Evolutionary conservation across 2,329 filamentous ascomycete species (phyloP).

Genomic region (Emergomyces pasteurianus): DNA sequence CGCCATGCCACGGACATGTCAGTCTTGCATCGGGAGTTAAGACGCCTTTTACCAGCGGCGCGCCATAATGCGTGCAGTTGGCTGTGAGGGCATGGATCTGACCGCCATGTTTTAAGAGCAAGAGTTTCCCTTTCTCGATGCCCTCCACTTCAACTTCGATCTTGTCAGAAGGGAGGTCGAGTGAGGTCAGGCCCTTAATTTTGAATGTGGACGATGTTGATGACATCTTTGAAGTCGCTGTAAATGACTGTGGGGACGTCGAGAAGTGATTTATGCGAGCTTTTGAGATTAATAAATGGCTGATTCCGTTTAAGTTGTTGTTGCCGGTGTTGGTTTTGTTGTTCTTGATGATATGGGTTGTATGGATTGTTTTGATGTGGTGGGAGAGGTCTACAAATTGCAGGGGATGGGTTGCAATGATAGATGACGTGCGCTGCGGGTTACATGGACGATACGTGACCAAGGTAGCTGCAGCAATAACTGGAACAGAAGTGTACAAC

Average conservation of each 20-base stretch:
- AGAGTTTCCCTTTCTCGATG: constrained; percentile 70
- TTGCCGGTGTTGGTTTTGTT: not conserved
- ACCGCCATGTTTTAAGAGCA: constrained; percentile 68
- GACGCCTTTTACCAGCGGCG: constrained; percentile 76
- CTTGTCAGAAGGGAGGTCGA: constrained; percentile 48
- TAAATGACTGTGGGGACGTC: not conserved
- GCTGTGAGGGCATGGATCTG: constrained; percentile 68
- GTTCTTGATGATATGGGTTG: not conserved
- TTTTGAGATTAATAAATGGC: not conserved
- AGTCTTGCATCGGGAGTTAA: constrained; percentile 69
- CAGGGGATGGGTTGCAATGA: not conserved
- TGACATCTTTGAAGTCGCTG: not conserved
- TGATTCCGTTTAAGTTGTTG: too few relatives aligned
- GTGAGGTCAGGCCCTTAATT: constrained; percentile 63
- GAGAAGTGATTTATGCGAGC: not conserved
- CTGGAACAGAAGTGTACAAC: not conserved
- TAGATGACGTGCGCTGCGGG: not conserved
- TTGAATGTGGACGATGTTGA: constrained; percentile 29
- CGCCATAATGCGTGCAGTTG: constrained; percentile 85
- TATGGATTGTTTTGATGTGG: not conserved
- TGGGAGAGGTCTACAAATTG: not conserved
- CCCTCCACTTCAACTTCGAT: constrained; percentile 85
- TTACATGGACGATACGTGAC: not conserved
- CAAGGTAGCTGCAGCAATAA: not conserved
- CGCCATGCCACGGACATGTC: constrained; percentile 94